Conservation (phyloP, 2,329 filamentous ascomycete genomes). For the Monilinia polystroma region DNA sequence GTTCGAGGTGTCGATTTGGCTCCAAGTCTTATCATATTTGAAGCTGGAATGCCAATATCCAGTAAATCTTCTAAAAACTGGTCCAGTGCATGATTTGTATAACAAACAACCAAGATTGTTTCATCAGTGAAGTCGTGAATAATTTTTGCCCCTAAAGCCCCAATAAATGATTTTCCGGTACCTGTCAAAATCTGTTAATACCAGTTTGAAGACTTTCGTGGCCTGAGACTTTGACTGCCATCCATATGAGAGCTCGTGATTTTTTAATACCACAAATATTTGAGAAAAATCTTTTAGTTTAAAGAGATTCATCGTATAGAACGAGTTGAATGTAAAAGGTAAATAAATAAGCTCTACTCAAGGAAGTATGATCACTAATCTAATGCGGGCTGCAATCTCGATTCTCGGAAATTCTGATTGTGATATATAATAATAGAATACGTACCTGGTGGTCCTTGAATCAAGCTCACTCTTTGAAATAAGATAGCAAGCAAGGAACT, state of each 20-base stretch:
- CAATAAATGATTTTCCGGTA: conserved; percentile 75
- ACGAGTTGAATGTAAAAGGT: neutral
- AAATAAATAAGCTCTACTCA: neutral
- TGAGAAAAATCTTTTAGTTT: neutral
- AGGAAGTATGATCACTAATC: neutral
- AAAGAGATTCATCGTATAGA: too few relatives aligned
- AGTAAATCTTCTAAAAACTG: conserved; percentile 65
- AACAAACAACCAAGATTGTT: conserved; percentile 63
- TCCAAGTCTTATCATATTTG: conserved; percentile 61
- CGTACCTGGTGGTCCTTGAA: conserved; percentile 67
- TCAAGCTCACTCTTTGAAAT: conserved; percentile 54
- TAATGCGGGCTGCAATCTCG: neutral
- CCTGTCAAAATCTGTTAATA: conserved; percentile 44
- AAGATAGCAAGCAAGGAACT: conserved; percentile 56
- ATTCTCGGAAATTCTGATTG: neutral
- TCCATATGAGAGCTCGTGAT: neutral
- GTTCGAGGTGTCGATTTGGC: conserved; percentile 56
- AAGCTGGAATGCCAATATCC: conserved; percentile 53
- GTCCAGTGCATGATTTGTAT: conserved; percentile 66
- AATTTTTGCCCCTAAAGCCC: conserved; percentile 58
- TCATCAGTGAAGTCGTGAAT: conserved; percentile 51
- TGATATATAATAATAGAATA: neutral
- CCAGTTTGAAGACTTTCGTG: neutral
- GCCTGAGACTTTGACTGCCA: neutral
- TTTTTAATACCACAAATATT: neutral